Evolutionary conservation across 768 basidiomycete species (phyloP), one percentile per base, ranked within the genome.

Genomic region (Agaricus blazei): DNA sequence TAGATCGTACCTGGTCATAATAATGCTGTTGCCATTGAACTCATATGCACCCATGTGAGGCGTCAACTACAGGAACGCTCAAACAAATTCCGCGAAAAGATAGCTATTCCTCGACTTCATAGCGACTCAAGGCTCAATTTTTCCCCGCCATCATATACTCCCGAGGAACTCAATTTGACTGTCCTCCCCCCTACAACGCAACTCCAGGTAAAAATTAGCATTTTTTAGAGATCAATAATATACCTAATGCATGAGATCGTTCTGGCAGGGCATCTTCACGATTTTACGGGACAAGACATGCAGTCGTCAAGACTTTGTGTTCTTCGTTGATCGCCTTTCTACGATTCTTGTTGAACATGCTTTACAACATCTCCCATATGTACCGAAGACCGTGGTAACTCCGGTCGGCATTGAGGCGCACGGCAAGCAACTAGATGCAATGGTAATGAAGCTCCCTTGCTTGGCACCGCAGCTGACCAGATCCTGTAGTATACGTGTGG

Each of bases 1-100:
- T 50, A 96, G 94, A 95, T 98, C 60, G 95, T 99, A n/a, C 95
- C 95, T 1, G 96, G 96, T 2, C 82, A 83, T 3, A 84, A 93
- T 60, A 98, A 98, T 64, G 68, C 81, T 23, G 87, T 96, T 9
- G 94, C 96, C 3, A 93, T 97, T 52, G 95, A 97, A 58, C 77
- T 99, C 38, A 93, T 99, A 51, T 85, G 87, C 14, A 93, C 91
- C 2, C 97, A 98, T 65, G 83, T 98, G 55, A 82, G 85, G 27
- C 82, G 87, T 38, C 86, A 97, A 67, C 79, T 98, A 45, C 82
- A 85, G 49, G 88, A 92, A 52, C 85, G 95, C 3, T 79, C 85
- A 3, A 80, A 82, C 24, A 76, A 80, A 40, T 86, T 98, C 65
- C 75, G 93, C 14, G 79, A 81, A 58, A 81, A 84, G 64, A 83